Base-by-base conservation (phyloP, 257 asterid species). In the Ilex asprella region DNA sequence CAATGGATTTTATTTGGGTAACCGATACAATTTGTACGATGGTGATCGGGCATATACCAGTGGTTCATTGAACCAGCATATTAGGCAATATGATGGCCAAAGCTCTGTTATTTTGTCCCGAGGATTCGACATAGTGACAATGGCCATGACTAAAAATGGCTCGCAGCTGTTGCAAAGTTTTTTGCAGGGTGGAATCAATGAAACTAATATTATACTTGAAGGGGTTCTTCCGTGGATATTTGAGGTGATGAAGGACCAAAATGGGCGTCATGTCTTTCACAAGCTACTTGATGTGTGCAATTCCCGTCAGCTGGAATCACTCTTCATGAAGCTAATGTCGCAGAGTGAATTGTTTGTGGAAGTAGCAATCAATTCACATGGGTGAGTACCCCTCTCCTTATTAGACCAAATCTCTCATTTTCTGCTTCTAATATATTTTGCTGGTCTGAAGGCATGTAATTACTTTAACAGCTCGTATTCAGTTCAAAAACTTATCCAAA, bases 391-490 rank as follows among this genome's bases (percentile, higher is more conserved):
- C 11, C 11, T 44, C n/a, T 14, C 14, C 52, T 31, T 30, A 1
- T 3, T 54, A 14, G 15, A 47, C 11, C 14, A 10, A 50, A 2
- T 15, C 44, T 46, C 41, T 60, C n/a, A n/a, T 59, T n/a, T 59
- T 3, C 16, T 2, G 12, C 52, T 39, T 59, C 8, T 8, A 1
- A 21, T 21, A 21, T 21, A 21, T 21, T 21, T 21, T 21, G 27
- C 27, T 10, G 16, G n/a, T 39, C 10, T 39, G 30, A 41, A 6
- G 9, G 46, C 3, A 43, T 32, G 21, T 60, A 60, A 10, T 62
- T 3, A 12, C 6, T 64, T 21, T 55, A 47, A 47, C 31, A 65
- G 74, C 8, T 59, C 70, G 50, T 29, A 39, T 35, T 59, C 75
- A 7, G 50, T 70, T 30, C 46, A 53, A 58, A 12, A 46, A 43